Percentiles rank a stretch among this genome's conserved stretches.
Conservation (phyloP, 106 monocot species). For the Dioscorea dumetorum region DNA sequence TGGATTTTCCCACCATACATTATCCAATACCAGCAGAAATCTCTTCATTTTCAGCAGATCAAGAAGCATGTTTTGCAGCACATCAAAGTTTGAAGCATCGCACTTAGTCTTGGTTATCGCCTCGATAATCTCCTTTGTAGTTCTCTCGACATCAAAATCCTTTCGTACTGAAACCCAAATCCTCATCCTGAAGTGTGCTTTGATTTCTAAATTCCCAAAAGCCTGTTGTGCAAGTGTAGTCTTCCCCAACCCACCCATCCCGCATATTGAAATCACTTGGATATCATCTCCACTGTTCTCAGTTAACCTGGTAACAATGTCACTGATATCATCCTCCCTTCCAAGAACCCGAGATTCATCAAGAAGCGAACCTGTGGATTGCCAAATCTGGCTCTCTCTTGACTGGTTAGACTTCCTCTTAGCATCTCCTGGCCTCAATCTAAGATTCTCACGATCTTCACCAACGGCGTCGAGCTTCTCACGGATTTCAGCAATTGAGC, state of each 20-base stretch:
- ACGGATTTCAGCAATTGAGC: slow-evolving; percentile 10
- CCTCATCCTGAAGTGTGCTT: slow-evolving; percentile 7
- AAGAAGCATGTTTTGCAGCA: slow-evolving; percentile 18
- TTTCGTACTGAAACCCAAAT: slow-evolving; percentile 33
- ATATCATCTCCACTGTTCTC: neutral
- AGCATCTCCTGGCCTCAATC: slow-evolving; percentile 7
- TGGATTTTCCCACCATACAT: slow-evolving; percentile 13
- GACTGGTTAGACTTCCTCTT: neutral
- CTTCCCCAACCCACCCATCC: slow-evolving; percentile 50
- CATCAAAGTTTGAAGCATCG: slow-evolving; percentile 1
- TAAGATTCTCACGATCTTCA: neutral
- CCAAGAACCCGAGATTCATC: slow-evolving; percentile 10
- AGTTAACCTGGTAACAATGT: too few species aligned
- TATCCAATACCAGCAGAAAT: slow-evolving; percentile 41
- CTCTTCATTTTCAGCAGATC: slow-evolving; percentile 14
- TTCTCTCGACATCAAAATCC: slow-evolving; percentile 14
- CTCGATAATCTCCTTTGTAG: slow-evolving; percentile 23
- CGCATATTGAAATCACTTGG: slow-evolving; percentile 25
- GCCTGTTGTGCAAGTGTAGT: slow-evolving; percentile 33
- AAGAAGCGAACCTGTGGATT: neutral
- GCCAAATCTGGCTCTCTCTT: neutral
- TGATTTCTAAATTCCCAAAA: slow-evolving; percentile 8
- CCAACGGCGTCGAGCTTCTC: slow-evolving; percentile 18
- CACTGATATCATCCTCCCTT: slow-evolving; percentile 1
- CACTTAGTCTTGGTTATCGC: slow-evolving; percentile 11